Evolutionary conservation across 345 rosid genomes (phyloP).

Genomic region (Raphanus sativus): DNA sequence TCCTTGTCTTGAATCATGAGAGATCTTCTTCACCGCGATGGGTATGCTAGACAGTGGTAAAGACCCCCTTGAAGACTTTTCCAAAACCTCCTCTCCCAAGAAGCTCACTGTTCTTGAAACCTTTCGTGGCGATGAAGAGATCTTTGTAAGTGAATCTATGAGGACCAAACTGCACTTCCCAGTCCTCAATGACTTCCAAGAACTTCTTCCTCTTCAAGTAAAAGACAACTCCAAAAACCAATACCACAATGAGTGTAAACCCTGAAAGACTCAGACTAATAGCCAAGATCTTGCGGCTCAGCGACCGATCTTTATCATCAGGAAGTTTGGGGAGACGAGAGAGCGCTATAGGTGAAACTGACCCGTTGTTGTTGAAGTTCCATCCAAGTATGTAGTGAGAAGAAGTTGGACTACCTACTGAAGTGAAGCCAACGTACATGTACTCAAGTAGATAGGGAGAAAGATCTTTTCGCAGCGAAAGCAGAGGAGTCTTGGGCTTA

Average conservation of each 20-base stretch:
- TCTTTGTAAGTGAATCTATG: conserved; percentile 66
- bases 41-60: conserved; percentile 44
- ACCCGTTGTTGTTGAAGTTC: conserved; percentile 43
- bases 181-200: conserved; percentile 48
- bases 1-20: conserved; percentile 61
- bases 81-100: conserved; percentile 85
- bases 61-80: conserved; percentile 56
- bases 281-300: not conserved
- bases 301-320: conserved; percentile 28
- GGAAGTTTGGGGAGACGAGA: conserved; percentile 22
- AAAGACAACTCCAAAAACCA: not conserved
- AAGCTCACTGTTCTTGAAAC: conserved; percentile 59
- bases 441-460: conserved; percentile 36
- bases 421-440: conserved; percentile 38
- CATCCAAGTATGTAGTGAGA: conserved; percentile 18
- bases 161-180: conserved; percentile 73
- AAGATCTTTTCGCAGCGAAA: conserved; percentile 31
- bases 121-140: conserved; percentile 56
- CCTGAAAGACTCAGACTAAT: not conserved
- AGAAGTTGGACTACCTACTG: not conserved
- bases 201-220: conserved; percentile 6
- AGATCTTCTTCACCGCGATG: conserved; percentile 69
- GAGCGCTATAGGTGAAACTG: conserved; percentile 18
- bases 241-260: not conserved
- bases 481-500: conserved; percentile 41